Evolutionary conservation across 73 alveolate species (phyloP), one percentile per base, ranked within the genome.

Genomic region (Stentor coeruleus): DNA sequence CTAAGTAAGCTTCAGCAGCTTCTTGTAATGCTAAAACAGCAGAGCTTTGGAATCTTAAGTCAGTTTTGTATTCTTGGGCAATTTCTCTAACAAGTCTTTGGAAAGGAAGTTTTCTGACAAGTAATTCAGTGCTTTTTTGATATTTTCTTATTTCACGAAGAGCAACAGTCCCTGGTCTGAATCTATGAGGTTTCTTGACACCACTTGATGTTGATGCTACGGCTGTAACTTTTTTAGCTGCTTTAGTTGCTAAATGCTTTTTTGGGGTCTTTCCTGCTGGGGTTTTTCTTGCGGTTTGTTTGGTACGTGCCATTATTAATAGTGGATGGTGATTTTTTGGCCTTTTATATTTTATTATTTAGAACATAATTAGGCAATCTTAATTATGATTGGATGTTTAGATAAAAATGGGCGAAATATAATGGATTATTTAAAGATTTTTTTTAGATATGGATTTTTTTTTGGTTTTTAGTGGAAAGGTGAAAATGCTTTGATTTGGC

Each of bases 81-180:
- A 89, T 82, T 59, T 89, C 95, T 49, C 93, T 82, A 6, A 89
- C 93, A 6, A 89, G 59, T 88, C 94, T 88, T 60, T 90, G 87
- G 87, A 90, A 90, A n/a, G 96, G 96, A 28, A 90, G 89, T 85
- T 90, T 90, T 42, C 89, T 83, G 55, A 89, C 87, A n/a, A 89
- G 85, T 3, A 89, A 86, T 58, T 89, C 95, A 77, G 96, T 91
- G 37, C 90, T 74, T 84, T 91, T 91, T 82, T 91, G 91, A 80
- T 73, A 90, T 85, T 87, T 90, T 82, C 94, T 88, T 33, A 91
- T 91, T 85, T 91, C 97, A 86, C 97, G 80, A 40, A 91, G 85
- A 30, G 95, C 97, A 55, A 91, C 94, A 55, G 96, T 91, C 38
- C 96, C 96, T 49, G 96, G 96, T 77, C 96, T 88, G 79, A 73